These are phyloP conservation scores for Sphagnurus paluster DNA, from an alignment of 1,284 basidiomycete species.

Conservation along the genomic window DNA sequence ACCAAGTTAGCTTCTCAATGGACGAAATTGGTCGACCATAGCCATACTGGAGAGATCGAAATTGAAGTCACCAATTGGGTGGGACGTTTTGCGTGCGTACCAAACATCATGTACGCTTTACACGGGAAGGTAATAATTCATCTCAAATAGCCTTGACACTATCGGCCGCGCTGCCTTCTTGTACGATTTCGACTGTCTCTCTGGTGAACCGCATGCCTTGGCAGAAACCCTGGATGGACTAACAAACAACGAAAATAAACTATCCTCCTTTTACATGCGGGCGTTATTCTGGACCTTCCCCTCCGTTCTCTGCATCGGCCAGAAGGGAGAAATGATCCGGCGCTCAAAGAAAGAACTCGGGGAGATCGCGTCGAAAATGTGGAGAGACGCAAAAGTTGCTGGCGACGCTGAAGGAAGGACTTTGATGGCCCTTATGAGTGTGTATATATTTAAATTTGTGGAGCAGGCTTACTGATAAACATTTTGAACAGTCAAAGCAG, in stretches of 20 bases:
- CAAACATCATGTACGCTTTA: neutral
- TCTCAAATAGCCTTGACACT: conserved; percentile 55
- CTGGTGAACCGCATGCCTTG: conserved; percentile 44
- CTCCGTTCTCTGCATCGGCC: conserved; percentile 50
- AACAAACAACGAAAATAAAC: conserved; percentile 56
- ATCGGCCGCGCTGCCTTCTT: conserved; percentile 57
- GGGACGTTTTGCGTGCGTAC: conserved; percentile 51
- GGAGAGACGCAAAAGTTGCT: conserved; percentile 48
- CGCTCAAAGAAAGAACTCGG: conserved; percentile 51
- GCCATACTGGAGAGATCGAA: conserved; percentile 35
- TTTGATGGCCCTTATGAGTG: conserved; percentile 53
- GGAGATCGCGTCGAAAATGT: conserved; percentile 47
- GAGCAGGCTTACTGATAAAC: neutral
- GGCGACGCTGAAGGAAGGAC: conserved; percentile 43
- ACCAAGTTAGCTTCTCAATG: conserved; percentile 48
- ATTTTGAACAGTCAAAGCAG: conserved; percentile 39
- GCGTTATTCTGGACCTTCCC: conserved; percentile 62
- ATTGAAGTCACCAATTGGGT: conserved; percentile 61
- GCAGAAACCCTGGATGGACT: conserved; percentile 52
- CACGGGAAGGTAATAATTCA: conserved; percentile 5
- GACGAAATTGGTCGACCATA: conserved; percentile 42
- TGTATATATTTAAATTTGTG: conserved; percentile 18
- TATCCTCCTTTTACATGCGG: conserved; percentile 62
- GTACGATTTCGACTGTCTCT: conserved; percentile 53
- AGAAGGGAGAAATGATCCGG: conserved; percentile 57